A percentile compares a stretch with the other conserved stretches of the same genome.
phyloP scores from a whole-genome alignment of 1,284 basidiomycete genomes.

The Apiotrichum siamense region DNA sequence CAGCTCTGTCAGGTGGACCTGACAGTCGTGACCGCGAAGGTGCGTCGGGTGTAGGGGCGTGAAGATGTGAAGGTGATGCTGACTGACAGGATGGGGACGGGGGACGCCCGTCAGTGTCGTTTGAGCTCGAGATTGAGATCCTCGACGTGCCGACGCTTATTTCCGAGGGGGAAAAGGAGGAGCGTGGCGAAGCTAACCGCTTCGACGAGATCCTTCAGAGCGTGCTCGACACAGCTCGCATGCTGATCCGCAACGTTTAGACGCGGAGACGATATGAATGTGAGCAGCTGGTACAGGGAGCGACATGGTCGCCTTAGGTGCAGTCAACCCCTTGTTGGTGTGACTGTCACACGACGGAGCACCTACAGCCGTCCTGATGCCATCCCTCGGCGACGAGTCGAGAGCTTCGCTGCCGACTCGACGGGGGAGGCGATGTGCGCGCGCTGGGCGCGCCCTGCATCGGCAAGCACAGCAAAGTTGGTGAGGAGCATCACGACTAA shows the following conservation, averaged over 20 bases:
- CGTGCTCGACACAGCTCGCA: conserved; percentile 51
- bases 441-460: too few relatives aligned
- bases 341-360: too few relatives aligned
- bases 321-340: too few relatives aligned
- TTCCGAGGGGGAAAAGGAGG: conserved; percentile 47
- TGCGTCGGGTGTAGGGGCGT: conserved; percentile 16
- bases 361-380: too few relatives aligned
- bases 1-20: conserved; percentile 89
- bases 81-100: conserved; percentile 49
- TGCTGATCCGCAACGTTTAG: conserved; percentile 47
- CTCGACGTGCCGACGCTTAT: conserved; percentile 50
- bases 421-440: too few relatives aligned
- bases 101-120: conserved; percentile 36
- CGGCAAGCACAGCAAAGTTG: too few relatives aligned
- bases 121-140: conserved; percentile 58
- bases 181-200: conserved; percentile 40
- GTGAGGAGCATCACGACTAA: too few relatives aligned
- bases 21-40: conserved; percentile 69
- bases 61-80: conserved; percentile 58
- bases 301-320: too few relatives aligned
- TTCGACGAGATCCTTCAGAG: conserved; percentile 51
- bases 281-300: too few relatives aligned
- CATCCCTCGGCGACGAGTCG: too few relatives aligned
- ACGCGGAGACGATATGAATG: too few relatives aligned
- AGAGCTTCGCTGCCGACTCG: too few relatives aligned